phyloP scores from a whole-genome alignment of 2,329 filamentous ascomycete species.

The Cladosporium sp. region DNA sequence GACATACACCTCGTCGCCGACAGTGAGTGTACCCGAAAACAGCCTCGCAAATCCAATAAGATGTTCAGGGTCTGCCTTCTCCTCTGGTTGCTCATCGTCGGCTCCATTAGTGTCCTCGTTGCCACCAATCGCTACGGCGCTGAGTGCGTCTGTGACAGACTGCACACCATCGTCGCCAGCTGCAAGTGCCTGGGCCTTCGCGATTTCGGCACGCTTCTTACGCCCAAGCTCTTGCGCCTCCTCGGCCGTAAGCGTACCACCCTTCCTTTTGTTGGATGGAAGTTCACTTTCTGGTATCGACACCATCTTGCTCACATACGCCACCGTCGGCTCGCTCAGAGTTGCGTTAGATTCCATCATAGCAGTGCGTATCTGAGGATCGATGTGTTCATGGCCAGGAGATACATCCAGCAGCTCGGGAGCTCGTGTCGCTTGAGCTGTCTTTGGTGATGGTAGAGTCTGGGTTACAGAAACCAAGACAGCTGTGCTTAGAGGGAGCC shows the following conservation, averaged over 20 bases:
- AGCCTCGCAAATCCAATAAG: conserved; percentile 91
- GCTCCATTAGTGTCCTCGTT: conserved; percentile 43
- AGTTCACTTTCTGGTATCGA: conserved; percentile 90
- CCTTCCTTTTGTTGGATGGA: conserved; percentile 75
- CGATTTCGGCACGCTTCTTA: conserved; percentile 84
- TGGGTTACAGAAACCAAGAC: conserved; percentile 91
- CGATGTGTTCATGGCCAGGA: conserved; percentile 69
- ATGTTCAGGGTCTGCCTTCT: conserved; percentile 72
- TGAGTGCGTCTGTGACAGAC: conserved; percentile 59
- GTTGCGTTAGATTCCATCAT: conserved; percentile 75
- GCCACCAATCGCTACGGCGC: conserved; percentile 57
- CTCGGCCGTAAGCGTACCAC: conserved; percentile 71
- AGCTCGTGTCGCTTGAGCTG: conserved; percentile 74
- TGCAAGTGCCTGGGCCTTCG: conserved; percentile 65
- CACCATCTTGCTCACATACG: conserved; percentile 98
- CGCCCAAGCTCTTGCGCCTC: conserved; percentile 85
- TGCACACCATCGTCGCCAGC: conserved; percentile 46
- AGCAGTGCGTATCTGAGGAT: conserved; percentile 66
- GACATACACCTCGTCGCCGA: conserved; percentile 88
- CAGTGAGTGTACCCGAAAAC: conserved; percentile 83
- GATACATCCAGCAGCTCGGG: conserved; percentile 75
- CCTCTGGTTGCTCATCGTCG: conserved; percentile 47
- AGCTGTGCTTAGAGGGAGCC: conserved; percentile 90
- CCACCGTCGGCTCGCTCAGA: conserved; percentile 73
- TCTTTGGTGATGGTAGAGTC: conserved; percentile 77